Conservation (phyloP, 352 stramenopile species). For the Pelagophyceae sp. region DNA sequence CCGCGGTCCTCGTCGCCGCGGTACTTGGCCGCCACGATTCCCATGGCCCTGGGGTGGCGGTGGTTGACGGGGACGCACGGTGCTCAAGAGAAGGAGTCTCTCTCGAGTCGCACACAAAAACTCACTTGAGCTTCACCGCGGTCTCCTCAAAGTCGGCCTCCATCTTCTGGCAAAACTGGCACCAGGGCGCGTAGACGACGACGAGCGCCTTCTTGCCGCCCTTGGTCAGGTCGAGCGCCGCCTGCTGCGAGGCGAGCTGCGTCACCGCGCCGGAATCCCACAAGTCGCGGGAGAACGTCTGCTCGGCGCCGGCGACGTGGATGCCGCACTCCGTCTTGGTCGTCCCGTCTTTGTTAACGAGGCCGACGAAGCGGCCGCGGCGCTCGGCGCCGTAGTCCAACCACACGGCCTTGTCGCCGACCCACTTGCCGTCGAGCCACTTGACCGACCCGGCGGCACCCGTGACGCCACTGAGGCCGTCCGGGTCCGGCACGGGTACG, state of each 20-base stretch:
- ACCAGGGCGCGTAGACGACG: conserved; percentile 60
- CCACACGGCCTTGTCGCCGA: conserved; percentile 54
- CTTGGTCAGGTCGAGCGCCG: conserved; percentile 30
- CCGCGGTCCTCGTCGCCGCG: conserved; percentile 60
- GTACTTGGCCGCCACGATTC: conserved; percentile 37
- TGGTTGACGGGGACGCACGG: no score
- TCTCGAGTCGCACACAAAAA: no score
- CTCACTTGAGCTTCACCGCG: conserved; percentile 36
- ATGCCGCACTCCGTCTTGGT: conserved; percentile 66
- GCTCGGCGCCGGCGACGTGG: conserved; percentile 55
- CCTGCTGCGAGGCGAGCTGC: conserved; percentile 44
- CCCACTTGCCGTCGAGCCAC: conserved; percentile 58
- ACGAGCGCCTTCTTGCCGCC: conserved; percentile 47
- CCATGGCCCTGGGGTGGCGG: no score
- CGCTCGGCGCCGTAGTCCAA: conserved; percentile 57
- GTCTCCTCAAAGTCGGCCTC: conserved; percentile 54
- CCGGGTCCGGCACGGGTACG: conserved; percentile 45
- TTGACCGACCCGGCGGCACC: conserved; percentile 50
- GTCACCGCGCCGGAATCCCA: conserved; percentile 49
- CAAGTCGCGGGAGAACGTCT: conserved; percentile 59
- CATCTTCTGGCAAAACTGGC: conserved; percentile 59
- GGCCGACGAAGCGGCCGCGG: conserved; percentile 58
- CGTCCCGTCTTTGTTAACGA: conserved; percentile 56
- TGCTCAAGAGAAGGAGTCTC: no score
- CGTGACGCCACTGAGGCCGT: conserved; percentile 17